phyloP scores from a whole-genome alignment of 768 basidiomycete species.

The Calocera viscosa region DNA sequence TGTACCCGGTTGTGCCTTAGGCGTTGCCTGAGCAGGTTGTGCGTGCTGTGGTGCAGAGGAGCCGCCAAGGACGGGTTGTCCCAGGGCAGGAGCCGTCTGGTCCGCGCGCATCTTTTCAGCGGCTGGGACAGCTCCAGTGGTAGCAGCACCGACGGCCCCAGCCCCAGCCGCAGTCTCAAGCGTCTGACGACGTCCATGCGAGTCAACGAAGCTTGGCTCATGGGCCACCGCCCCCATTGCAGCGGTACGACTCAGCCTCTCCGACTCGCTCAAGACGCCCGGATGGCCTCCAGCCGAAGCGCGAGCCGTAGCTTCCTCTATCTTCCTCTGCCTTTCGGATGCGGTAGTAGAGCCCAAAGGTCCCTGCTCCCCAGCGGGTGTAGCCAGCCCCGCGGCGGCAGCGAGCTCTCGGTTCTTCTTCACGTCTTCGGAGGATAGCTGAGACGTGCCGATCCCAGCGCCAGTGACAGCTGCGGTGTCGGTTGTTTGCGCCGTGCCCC shows the following conservation, averaged over 20 bases:
- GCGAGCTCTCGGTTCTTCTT: conserved; percentile 1
- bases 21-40: no score
- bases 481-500: no score
- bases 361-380: neutral
- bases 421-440: neutral
- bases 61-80: no score
- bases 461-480: no score
- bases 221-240: neutral
- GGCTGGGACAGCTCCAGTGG: neutral
- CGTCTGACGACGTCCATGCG: neutral
- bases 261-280: neutral
- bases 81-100: no score
- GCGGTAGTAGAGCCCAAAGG: neutral
- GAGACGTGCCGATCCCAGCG: neutral
- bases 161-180: neutral
- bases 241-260: neutral
- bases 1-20: no score
- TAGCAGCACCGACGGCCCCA: neutral
- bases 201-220: neutral
- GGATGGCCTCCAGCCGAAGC: neutral
- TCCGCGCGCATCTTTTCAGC: no score
- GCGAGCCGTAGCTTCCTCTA: neutral
- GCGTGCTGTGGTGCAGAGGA: no score
- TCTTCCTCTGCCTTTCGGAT: neutral
- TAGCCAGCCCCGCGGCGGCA: neutral